Conservation (phyloP, 768 basidiomycete genomes). For the Coprinellus micaceus region DNA sequence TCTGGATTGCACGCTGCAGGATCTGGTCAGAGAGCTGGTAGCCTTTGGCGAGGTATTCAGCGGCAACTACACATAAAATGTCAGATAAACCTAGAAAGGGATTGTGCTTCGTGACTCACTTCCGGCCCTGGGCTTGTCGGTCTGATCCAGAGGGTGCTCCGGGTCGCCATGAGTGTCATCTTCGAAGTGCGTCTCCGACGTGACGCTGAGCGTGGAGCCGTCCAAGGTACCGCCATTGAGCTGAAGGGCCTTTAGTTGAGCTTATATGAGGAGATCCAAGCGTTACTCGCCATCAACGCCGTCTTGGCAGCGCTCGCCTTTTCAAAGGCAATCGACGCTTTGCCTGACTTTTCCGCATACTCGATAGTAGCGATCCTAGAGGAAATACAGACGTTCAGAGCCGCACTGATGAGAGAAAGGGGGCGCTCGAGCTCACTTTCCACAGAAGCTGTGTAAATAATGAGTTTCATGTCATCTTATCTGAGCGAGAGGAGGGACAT, state of each 20-base stretch:
- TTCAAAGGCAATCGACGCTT: constrained; percentile 78
- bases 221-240: constrained; percentile 77
- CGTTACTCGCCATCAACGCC: constrained; percentile 63
- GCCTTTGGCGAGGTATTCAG: constrained; percentile 91
- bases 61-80: constrained; percentile 54
- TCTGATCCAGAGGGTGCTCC: constrained; percentile 56
- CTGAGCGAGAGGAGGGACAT: constrained; percentile 23
- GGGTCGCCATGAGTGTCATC: constrained; percentile 42
- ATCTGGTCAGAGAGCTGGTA: constrained; percentile 78
- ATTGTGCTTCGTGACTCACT: constrained; percentile 46
- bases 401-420: no score
- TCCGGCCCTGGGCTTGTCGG: constrained; percentile 87
- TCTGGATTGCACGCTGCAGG: constrained; percentile 74
- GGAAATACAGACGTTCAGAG: no score
- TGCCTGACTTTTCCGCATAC: constrained; percentile 28
- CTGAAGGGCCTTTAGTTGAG: constrained; percentile 38
- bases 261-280: no score
- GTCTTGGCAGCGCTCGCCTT: constrained; percentile 83
- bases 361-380: constrained; percentile 70
- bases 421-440: constrained; percentile 58
- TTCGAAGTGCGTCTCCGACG: constrained; percentile 59
- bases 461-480: constrained; percentile 2
- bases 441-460: constrained; percentile 66
- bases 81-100: constrained; percentile 5
- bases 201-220: constrained; percentile 63